Evolutionary conservation across 495 filamentous ascomycete species (phyloP), one percentile per base, ranked within the genome.

Genomic region (Hapsidospora chrysogenum): DNA sequence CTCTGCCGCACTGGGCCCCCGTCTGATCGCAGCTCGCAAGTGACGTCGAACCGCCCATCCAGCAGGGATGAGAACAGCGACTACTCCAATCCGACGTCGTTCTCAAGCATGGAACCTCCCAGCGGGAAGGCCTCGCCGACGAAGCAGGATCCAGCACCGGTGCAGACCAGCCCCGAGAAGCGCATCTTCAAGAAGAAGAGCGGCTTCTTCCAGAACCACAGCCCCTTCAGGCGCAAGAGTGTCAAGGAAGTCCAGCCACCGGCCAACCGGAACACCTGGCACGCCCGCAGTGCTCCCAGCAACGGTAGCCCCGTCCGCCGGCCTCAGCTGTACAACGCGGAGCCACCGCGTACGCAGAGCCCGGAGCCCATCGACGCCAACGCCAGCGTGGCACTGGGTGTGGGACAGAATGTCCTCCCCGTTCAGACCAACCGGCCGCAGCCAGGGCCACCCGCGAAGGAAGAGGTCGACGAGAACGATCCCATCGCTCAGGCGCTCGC

Each of bases 341-440:
- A 47, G 21, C 37, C 57, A 21, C 54, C 67, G 23, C 59, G 56
- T 39, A 62, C 54, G 18, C 52, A 47, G 31, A 63, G 78, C 47
- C 83, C 85, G 2, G 92, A 99, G 33, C 89, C 85, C 2, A 85
- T 87, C 19, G 87, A 94, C 51, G 86, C 92, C 22, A 72, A 86
- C 25, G 81, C 92, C 30, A 92, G 80, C 53, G 76, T 95, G 48
- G 87, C 93, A 31, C 66, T 99, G n/a, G 94, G 94, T 51, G 72
- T 99, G 13, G 92, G 92, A 6, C 78, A 84, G 47, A 99, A 96
- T 45, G 85, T 96, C 17, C 96, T 99, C 56, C 77, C 93, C 45
- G 86, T 99, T 6, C 80, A 82, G n/a, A 80, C 80, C 4, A 16
- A 18, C 9, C 15, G 14, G 13, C 21, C 20, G 17, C 33, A 36